Evolutionary conservation across 2,329 filamentous ascomycete genomes (phyloP).

Genomic region (Chaetomiaceae sp.): DNA sequence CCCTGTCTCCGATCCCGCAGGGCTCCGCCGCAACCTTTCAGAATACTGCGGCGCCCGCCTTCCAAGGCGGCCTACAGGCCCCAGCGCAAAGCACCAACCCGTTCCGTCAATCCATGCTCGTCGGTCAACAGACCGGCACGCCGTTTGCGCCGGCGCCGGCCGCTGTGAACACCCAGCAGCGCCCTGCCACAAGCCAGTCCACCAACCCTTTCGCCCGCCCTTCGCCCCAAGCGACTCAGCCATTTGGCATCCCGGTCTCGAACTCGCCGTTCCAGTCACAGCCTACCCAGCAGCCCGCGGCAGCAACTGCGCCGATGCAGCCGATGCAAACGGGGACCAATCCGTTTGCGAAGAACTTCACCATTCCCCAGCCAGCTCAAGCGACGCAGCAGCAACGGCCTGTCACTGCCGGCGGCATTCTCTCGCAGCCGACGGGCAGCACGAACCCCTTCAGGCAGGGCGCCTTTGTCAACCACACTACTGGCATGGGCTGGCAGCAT

Average conservation of each 20-base stretch:
- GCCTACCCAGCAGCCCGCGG: conserved; percentile 30
- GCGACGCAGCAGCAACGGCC: conserved; percentile 39
- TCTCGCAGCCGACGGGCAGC: conserved; percentile 73
- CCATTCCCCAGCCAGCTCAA: conserved; percentile 30
- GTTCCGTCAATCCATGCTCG: conserved; percentile 86
- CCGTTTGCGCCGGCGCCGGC: conserved; percentile 13
- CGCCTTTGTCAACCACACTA: conserved; percentile 81
- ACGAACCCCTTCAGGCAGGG: conserved; percentile 95
- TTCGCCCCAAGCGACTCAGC: conserved; percentile 37
- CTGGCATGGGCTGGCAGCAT: conserved; percentile 83
- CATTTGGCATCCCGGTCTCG: conserved; percentile 31
- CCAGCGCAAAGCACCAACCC: conserved; percentile 73
- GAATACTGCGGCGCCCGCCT: conserved; percentile 37
- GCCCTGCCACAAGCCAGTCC: conserved; percentile 50
- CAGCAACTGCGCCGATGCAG: conserved; percentile 38
- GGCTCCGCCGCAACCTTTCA: conserved; percentile 48
- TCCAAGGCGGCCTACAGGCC: conserved; percentile 39
- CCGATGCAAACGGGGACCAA: conserved; percentile 52
- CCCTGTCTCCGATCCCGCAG: conserved; percentile 53
- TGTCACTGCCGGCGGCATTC: conserved; percentile 44
- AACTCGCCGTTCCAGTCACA: conserved; percentile 41
- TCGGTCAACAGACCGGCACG: conserved; percentile 40
- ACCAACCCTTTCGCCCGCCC: conserved; percentile 85
- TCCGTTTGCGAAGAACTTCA: conserved; percentile 49
- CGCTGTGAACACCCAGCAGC: conserved; percentile 23